These are phyloP conservation scores for Galerina sulciceps DNA, from an alignment of 768 basidiomycete species.

Conservation along the genomic window DNA sequence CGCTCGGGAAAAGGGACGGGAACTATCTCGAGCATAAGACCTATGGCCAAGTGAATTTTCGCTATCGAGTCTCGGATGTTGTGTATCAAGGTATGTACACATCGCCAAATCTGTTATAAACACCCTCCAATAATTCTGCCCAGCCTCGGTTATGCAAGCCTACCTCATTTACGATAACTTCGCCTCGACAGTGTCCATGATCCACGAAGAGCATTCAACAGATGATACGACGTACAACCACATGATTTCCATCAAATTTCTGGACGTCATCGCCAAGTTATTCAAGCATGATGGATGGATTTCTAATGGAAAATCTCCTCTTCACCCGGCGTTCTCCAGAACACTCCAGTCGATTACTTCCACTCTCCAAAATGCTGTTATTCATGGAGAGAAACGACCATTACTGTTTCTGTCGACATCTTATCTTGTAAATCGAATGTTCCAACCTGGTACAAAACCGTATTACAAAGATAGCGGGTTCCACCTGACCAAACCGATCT, in stretches of 20 bases:
- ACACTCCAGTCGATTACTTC: neutral
- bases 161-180: neutral
- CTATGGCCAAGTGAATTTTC: neutral
- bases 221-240: slow-evolving; percentile 3
- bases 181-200: neutral
- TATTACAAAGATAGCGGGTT: neutral
- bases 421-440: neutral
- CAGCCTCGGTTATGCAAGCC: neutral
- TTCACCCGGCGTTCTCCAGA: neutral
- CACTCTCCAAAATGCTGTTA: neutral
- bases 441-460: neutral
- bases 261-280: neutral
- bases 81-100: neutral
- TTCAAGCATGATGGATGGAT: neutral
- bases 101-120: neutral
- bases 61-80: neutral
- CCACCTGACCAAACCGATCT: neutral
- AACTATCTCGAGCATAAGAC: neutral
- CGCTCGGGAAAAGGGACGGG: neutral
- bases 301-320: neutral
- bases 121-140: neutral
- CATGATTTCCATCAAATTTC: neutral
- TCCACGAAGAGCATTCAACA: neutral
- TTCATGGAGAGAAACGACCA: neutral
- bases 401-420: neutral